Conservation (phyloP, 352 stramenopile species). For the Phytophthora rubi region DNA sequence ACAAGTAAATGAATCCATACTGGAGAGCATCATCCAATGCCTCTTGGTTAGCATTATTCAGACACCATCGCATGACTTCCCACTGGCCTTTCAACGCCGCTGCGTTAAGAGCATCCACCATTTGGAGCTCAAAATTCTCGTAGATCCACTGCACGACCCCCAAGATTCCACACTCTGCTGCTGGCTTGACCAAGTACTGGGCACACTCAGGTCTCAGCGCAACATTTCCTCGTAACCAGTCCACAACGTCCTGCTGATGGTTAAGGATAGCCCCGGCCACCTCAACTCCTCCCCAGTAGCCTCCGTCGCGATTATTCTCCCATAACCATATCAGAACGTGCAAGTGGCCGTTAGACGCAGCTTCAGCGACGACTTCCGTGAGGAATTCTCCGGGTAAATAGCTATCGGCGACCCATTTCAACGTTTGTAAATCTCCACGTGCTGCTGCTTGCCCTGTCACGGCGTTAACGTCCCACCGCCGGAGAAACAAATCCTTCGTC, state of each 20-base stretch:
- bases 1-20: too few relatives aligned
- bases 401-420: constrained; percentile 19
- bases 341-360: constrained; percentile 18
- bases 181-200: constrained; percentile 10
- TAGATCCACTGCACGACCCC: constrained; percentile 26
- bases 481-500: constrained; percentile 21
- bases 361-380: constrained; percentile 24
- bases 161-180: constrained; percentile 18
- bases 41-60: not conserved
- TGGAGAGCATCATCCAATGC: too few relatives aligned
- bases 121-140: constrained; percentile 1
- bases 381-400: constrained; percentile 17
- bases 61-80: constrained; percentile 23
- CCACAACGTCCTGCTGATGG: constrained; percentile 37
- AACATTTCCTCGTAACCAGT: constrained; percentile 45
- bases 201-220: constrained; percentile 3
- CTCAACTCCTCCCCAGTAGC: constrained; percentile 25
- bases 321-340: constrained; percentile 22
- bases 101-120: too few relatives aligned
- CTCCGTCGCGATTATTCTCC: constrained; percentile 6
- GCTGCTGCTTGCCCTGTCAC: constrained; percentile 11
- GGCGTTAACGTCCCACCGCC: constrained; percentile 22
- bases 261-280: constrained; percentile 34
- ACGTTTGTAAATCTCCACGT: constrained; percentile 16
- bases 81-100: constrained; percentile 16